These are phyloP conservation scores for Herpotrichia juniperi DNA, from an alignment of 2,329 filamentous ascomycete genomes.

Conservation along the genomic window DNA sequence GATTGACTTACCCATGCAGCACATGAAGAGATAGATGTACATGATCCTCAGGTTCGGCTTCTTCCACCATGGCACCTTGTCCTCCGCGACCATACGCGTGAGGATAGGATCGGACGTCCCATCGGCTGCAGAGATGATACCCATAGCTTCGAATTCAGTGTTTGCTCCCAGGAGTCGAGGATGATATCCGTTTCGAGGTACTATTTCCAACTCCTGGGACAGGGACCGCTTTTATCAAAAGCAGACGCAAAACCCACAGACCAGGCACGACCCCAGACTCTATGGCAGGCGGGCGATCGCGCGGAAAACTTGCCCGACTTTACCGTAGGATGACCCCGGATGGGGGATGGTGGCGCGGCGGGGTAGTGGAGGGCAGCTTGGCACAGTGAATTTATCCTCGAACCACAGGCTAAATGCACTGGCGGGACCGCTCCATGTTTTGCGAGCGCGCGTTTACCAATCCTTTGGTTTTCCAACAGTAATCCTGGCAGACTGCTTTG, in stretches of 20 bases:
- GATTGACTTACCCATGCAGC: constrained; percentile 33
- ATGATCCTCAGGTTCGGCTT: constrained; percentile 47
- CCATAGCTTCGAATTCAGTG: not conserved
- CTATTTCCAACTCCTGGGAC: not conserved
- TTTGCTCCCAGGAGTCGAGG: not conserved
- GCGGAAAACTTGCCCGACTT: not conserved
- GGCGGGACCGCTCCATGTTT: not conserved
- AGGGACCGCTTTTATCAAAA: not conserved
- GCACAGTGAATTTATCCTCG: constrained; percentile 1
- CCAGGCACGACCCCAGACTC: constrained; percentile 2
- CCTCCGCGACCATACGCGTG: constrained; percentile 50
- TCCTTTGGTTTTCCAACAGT: not conserved
- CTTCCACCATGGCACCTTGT: constrained; percentile 52
- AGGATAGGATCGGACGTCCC: constrained; percentile 48
- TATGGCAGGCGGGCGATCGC: not conserved
- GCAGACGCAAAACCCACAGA: not conserved
- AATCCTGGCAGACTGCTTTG: not conserved
- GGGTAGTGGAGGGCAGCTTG: not conserved
- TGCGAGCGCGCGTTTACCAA: not conserved
- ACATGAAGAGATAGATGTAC: constrained; percentile 46
- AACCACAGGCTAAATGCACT: not conserved
- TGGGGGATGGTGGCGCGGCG: constrained; percentile 1
- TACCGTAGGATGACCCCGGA: not conserved
- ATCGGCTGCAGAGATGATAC: constrained; percentile 1
- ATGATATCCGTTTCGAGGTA: not conserved